Conservation (phyloP, 2,329 filamentous ascomycete species). For the Domatiomyces catenatus region DNA sequence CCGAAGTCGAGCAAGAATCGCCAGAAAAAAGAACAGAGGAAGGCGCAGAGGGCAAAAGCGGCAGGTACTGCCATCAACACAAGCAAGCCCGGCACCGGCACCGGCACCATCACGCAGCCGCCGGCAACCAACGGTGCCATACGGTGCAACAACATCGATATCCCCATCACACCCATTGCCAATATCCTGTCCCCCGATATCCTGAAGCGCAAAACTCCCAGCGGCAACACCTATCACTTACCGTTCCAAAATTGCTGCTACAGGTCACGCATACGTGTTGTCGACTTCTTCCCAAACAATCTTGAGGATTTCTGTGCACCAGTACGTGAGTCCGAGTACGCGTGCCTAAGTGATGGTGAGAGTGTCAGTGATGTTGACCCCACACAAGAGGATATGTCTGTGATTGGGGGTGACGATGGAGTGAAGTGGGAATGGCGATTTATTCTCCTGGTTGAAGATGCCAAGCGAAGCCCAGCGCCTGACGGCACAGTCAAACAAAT, state of each 20-base stretch:
- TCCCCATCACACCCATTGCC: slow-evolving; percentile 26
- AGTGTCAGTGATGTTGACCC: slow-evolving; percentile 22
- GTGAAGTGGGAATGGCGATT: slow-evolving; percentile 70
- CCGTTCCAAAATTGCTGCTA: slow-evolving; percentile 66
- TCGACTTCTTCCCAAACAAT: slow-evolving; percentile 60
- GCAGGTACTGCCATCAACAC: not conserved
- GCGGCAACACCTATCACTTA: slow-evolving; percentile 32
- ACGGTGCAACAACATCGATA: slow-evolving; percentile 30
- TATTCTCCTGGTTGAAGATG: slow-evolving; percentile 61
- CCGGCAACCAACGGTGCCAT: slow-evolving; percentile 25
- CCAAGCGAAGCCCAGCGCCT: slow-evolving; percentile 24
- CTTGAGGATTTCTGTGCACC: slow-evolving; percentile 54
- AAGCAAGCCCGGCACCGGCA: not conserved
- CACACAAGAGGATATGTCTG: slow-evolving; percentile 5
- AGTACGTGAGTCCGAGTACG: slow-evolving; percentile 34
- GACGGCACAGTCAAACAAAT: slow-evolving; percentile 33
- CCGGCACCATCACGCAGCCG: not conserved
- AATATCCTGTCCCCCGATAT: slow-evolving; percentile 35
- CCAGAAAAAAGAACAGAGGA: slow-evolving; percentile 19
- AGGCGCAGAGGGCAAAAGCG: slow-evolving; percentile 10
- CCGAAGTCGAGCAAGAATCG: slow-evolving; percentile 8
- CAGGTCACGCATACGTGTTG: slow-evolving; percentile 51
- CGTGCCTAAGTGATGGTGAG: slow-evolving; percentile 31
- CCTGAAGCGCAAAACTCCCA: slow-evolving; percentile 33
- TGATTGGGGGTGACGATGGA: slow-evolving; percentile 4